Base-by-base conservation (phyloP, 768 basidiomycete species). In the Pleurotus tuoliensis region DNA sequence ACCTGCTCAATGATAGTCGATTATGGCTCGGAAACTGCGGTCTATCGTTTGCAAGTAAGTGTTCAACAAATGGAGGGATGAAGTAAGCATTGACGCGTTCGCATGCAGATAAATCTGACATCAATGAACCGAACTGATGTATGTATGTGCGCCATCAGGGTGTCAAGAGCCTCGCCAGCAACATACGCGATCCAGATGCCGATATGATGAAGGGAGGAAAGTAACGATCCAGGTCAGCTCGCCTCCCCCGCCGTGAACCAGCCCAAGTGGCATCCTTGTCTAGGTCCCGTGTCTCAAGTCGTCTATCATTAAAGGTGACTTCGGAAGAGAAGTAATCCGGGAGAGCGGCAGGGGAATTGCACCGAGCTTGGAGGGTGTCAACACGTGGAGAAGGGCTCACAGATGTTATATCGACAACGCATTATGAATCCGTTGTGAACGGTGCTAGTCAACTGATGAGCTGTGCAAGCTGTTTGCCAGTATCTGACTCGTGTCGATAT, bases 381-480 rank as follows among this genome's bases (percentile, higher is more conserved):
- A 50, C 37, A n/a, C 27, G 15, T 27, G 41, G 41, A 44, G 41
- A 44, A 44, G 27, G 48, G 5, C 48, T 50, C 30, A 0, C 15
- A 50, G 27, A 20, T 53, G 8, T 9, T 34, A 34, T 34, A 34
- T 34, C 2, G 8, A 34, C 30, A 2, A 34, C 3, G 0, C 9
- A 34, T 34, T 34, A 34, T 34, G 30, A 34, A 11, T 53, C 51
- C 51, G 51, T 53, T 37, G 51, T 53, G 37, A 53, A 22, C 48
- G 48, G 48, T 50, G 13, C 3, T 50, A 27, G 25, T n/a, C 11
- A n/a, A 12, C 18, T 50, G 48, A 27, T 50, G 37, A 22, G 51
- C 51, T 53, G 51, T 53, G 51, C 51, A 53, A 53, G 51, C 51
- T 53, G 51, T 53, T 20, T 47, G 24, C 46, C 3, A 38, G 41